These are phyloP conservation scores for Pelargonium myrrhifolium DNA, from an alignment of 441 rosid species.

Conservation along the genomic window DNA sequence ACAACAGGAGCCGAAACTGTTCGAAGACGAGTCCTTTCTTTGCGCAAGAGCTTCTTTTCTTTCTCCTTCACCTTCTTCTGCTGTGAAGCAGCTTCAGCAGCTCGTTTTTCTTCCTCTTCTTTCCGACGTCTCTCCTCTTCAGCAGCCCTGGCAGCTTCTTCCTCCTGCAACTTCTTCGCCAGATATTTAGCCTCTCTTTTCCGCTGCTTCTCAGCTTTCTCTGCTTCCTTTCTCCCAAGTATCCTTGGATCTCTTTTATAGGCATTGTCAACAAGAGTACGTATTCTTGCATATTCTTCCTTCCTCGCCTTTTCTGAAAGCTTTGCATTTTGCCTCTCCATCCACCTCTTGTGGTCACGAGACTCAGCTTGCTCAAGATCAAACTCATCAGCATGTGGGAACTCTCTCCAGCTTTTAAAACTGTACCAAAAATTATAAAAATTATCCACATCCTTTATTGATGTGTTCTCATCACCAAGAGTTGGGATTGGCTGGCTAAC, in stretches of 20 bases:
- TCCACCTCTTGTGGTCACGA: conserved; percentile 97
- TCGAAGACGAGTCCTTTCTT: conserved; percentile 81
- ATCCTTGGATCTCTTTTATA: conserved; percentile 86
- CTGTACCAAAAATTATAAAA: conserved; percentile 87
- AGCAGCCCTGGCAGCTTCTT: conserved; percentile 73
- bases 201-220: conserved; percentile 82
- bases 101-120: conserved; percentile 71
- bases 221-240: conserved; percentile 69
- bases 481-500: conserved; percentile 64
- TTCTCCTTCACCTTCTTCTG: conserved; percentile 81
- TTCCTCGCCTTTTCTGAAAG: conserved; percentile 83
- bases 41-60: conserved; percentile 86
- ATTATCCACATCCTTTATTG: conserved; percentile 61
- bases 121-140: conserved; percentile 72
- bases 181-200: conserved; percentile 69
- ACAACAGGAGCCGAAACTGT: conserved; percentile 55
- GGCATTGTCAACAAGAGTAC: conserved; percentile 84
- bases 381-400: conserved; percentile 95
- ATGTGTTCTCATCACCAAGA: conserved; percentile 58
- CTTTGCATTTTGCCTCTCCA: conserved; percentile 96
- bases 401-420: conserved; percentile 96
- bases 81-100: conserved; percentile 76
- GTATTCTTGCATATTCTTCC: conserved; percentile 81
- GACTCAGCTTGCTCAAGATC: conserved; percentile 92
- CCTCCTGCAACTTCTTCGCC: conserved; percentile 83